Percentiles rank a stretch among this genome's conserved stretches.
Evolutionary conservation across 2,329 filamentous ascomycete species (phyloP).

Genomic region (Colletotrichum higginsianum): DNA sequence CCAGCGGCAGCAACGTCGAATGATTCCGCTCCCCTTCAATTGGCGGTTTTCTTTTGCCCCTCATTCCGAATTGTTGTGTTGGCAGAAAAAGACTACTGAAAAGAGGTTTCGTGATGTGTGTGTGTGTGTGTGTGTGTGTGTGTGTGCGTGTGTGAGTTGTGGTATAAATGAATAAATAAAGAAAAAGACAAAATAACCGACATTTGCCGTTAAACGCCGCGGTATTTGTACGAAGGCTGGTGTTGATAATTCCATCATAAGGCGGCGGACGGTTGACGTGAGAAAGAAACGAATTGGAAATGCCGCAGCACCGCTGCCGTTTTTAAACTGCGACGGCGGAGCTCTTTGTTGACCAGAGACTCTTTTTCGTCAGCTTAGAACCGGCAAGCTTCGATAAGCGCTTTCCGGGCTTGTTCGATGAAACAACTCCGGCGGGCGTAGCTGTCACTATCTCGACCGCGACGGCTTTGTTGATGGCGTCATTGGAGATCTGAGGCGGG

Average conservation of each 20-base stretch:
- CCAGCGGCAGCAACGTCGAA: conserved; percentile 23
- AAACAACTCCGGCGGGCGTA: conserved; percentile 19
- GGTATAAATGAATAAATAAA: background rate
- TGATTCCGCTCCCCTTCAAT: background rate
- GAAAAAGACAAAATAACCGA: background rate
- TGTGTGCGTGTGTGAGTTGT: no score
- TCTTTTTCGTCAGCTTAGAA: conserved; percentile 51
- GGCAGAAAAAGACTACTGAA: background rate
- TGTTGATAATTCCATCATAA: background rate
- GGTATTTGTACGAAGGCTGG: background rate
- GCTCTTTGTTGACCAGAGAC: conserved; percentile 49
- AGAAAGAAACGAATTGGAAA: background rate
- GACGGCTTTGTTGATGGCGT: conserved; percentile 44
- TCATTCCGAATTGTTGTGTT: conserved; percentile 6
- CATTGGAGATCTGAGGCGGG: conserved; percentile 41
- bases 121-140: no score
- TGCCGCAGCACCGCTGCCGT: conserved; percentile 5
- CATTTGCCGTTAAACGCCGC: conserved; percentile 25
- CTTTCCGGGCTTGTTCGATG: conserved; percentile 44
- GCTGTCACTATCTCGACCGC: conserved; percentile 28
- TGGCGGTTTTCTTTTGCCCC: background rate
- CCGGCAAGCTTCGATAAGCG: conserved; percentile 50
- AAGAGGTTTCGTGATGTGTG: background rate
- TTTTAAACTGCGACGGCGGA: conserved; percentile 48
- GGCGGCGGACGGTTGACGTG: background rate